Conservation (phyloP, 1,284 basidiomycete species). For the Volvariella volvacea region DNA sequence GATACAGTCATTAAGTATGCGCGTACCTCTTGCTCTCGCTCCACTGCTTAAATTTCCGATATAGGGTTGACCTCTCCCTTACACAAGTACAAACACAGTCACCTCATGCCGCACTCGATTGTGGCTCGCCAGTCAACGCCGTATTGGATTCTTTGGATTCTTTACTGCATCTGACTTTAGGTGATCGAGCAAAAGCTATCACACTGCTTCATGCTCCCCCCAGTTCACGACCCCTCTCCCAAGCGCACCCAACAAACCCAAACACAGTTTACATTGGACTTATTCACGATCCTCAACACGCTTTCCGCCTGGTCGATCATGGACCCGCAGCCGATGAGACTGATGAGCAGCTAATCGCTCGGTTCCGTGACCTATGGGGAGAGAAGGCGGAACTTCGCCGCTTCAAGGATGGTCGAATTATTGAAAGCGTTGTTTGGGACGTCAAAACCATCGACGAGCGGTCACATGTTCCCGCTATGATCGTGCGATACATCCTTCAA, state of each 20-base stretch:
- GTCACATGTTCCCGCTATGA: slow-evolving; percentile 68
- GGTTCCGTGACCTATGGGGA: slow-evolving; percentile 89
- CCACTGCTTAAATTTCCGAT: not conserved
- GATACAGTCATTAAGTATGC: slow-evolving; percentile 56
- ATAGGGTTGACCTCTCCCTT: slow-evolving; percentile 57
- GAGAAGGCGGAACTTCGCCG: slow-evolving; percentile 88
- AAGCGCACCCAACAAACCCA: slow-evolving; percentile 41
- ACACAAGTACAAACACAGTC: slow-evolving; percentile 41
- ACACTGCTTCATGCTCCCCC: slow-evolving; percentile 50
- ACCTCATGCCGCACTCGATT: slow-evolving; percentile 46
- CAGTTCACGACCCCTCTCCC: slow-evolving; percentile 38
- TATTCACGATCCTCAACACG: slow-evolving; percentile 62
- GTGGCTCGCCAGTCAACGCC: slow-evolving; percentile 52
- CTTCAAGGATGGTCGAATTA: slow-evolving; percentile 93
- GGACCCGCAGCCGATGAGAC: slow-evolving; percentile 73
- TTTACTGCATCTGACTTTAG: slow-evolving; percentile 61
- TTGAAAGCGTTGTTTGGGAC: slow-evolving; percentile 94
- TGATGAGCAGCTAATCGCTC: slow-evolving; percentile 41
- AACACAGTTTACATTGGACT: slow-evolving; percentile 65
- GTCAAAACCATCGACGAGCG: slow-evolving; percentile 71
- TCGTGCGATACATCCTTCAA: slow-evolving; percentile 71
- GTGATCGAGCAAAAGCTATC: slow-evolving; percentile 57
- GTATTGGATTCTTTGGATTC: slow-evolving; percentile 48
- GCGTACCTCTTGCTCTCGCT: not conserved
- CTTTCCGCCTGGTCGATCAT: slow-evolving; percentile 82